phyloP scores from a whole-genome alignment of 1,284 basidiomycete species.

The Heterobasidion occidentale region DNA sequence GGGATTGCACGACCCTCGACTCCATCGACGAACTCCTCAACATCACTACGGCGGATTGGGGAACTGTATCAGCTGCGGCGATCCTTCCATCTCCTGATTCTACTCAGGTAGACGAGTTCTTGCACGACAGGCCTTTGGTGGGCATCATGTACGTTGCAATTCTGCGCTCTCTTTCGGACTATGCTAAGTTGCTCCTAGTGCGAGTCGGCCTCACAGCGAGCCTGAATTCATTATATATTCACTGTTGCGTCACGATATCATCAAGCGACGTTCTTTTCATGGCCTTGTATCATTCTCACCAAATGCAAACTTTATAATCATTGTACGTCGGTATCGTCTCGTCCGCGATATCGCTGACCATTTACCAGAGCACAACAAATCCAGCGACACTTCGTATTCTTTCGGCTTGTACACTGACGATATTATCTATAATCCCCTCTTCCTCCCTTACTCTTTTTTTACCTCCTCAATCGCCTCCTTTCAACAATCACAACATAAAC shows the following conservation, averaged over 20 bases:
- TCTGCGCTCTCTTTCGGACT: background rate
- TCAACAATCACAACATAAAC: conserved; percentile 20
- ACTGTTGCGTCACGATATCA: conserved; percentile 42
- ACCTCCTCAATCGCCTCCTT: conserved; percentile 14
- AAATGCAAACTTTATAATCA: conserved; percentile 41
- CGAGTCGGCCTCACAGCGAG: conserved; percentile 10
- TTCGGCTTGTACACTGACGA: conserved; percentile 43
- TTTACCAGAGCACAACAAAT: conserved; percentile 43
- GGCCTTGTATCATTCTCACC: conserved; percentile 42
- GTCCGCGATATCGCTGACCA: conserved; percentile 3
- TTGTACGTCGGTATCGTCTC: conserved; percentile 34
- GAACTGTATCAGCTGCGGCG: conserved; percentile 33
- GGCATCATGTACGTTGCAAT: conserved; percentile 46
- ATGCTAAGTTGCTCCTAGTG: conserved; percentile 7
- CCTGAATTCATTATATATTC: conserved; percentile 47
- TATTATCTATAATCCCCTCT: conserved; percentile 42
- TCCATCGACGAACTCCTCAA: conserved; percentile 49
- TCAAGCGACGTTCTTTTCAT: conserved; percentile 39
- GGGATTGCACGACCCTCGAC: conserved; percentile 57
- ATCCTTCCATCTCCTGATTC: conserved; percentile 31
- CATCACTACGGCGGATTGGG: conserved; percentile 27
- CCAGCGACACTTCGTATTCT: conserved; percentile 52
- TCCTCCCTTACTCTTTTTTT: conserved; percentile 34
- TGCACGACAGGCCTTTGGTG: conserved; percentile 36
- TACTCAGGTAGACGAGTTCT: conserved; percentile 20